Conservation (phyloP, 2,329 filamentous ascomycete genomes). For the Coleophoma crateriformis region DNA sequence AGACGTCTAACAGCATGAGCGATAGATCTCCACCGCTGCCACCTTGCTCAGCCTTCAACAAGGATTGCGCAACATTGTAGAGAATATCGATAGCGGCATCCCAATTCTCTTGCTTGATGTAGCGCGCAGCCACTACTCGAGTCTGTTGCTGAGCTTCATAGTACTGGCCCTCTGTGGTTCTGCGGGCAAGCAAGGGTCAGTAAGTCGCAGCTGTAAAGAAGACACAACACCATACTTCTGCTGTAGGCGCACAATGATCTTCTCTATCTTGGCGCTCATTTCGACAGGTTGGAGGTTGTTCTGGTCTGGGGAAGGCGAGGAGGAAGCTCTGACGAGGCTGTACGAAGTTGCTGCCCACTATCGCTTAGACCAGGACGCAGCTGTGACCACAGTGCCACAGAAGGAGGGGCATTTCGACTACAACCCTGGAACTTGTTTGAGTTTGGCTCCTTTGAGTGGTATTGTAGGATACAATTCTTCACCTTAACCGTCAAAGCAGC, state of each 20-base stretch:
- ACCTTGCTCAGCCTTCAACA: constrained; percentile 88
- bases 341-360: neutral
- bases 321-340: neutral
- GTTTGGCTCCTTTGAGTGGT: too few species aligned
- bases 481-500: too few species aligned
- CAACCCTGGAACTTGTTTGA: too few species aligned
- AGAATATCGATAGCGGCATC: constrained; percentile 81
- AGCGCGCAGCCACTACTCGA: constrained; percentile 87
- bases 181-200: constrained; percentile 26
- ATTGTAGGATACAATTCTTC: too few species aligned
- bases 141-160: constrained; percentile 99
- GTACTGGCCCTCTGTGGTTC: constrained; percentile 85
- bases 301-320: neutral
- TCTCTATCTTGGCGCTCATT: constrained; percentile 55
- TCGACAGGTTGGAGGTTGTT: constrained; percentile 9
- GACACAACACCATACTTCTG: constrained; percentile 50
- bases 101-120: constrained; percentile 85
- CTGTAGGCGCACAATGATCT: constrained; percentile 71
- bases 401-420: too few species aligned
- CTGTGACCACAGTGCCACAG: too few species aligned
- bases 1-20: constrained; percentile 83
- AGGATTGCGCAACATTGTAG: constrained; percentile 73
- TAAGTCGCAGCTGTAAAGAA: neutral
- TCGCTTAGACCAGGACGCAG: too few species aligned
- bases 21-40: constrained; percentile 89